Evolutionary conservation across 805 yeast species (phyloP).

Genomic region (Schwanniomyces pseudopolymorphus): DNA sequence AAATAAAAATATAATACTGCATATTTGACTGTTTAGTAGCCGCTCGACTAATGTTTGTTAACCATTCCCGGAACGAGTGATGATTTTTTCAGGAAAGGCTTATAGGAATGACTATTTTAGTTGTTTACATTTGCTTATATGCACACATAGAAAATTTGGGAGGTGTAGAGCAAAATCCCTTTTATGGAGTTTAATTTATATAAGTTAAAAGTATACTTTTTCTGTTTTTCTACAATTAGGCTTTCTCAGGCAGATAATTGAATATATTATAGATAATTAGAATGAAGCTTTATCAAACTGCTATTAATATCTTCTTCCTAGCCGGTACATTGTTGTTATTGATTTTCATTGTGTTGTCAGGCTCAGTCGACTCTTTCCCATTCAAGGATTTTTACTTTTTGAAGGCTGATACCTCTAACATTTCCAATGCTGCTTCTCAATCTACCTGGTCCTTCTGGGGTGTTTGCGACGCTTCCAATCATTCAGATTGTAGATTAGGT

Average conservation of each 20-base stretch:
- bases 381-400: constrained; percentile 76
- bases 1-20: not conserved
- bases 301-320: constrained; percentile 37
- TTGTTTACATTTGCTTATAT: not conserved
- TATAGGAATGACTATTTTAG: constrained; percentile 1
- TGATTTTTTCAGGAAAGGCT: not conserved
- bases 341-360: constrained; percentile 67
- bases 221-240: not conserved
- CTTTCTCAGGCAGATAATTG: not conserved
- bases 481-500: constrained; percentile 49
- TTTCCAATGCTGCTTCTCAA: constrained; percentile 46
- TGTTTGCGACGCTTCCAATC: constrained; percentile 58
- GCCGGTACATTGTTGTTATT: constrained; percentile 41
- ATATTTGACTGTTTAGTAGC: not conserved
- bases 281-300: constrained; percentile 34
- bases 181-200: not conserved
- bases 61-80: not conserved
- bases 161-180: constrained; percentile 1
- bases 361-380: constrained; percentile 57
- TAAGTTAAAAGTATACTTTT: not conserved
- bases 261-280: not conserved
- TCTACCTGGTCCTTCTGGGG: constrained; percentile 87
- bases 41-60: not conserved
- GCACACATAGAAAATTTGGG: constrained; percentile 1
- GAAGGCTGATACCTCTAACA: constrained; percentile 65